Evolutionary conservation across 495 filamentous ascomycete genomes (phyloP), one percentile per base, ranked within the genome.

Genomic region (Astrothelium macrocarpum): DNA sequence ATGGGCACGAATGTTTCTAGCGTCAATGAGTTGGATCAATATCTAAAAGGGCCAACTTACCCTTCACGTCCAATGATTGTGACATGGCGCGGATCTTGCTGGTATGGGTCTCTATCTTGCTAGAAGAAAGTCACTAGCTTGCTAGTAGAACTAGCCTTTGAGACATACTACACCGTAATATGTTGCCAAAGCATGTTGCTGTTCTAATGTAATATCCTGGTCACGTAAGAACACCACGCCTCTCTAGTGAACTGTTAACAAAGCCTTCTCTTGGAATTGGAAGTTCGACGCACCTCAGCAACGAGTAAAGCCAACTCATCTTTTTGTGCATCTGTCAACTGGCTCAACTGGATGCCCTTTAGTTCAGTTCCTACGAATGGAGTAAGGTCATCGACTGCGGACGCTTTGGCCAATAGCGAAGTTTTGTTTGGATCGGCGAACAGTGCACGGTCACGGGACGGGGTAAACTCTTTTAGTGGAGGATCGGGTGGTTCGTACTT

Each of bases 221-320:
- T 76, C 73, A 28, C 76, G 66, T 66, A 80, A 78, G 25, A 80
- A 77, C 16, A 80, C 68, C 16, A 78, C 74, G 9, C 74, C 74
- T 23, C 78, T 23, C 60, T 62, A 39, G 9, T 36, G 39, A 39
- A 23, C 9, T 23, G 59, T 39, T 60, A 60, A n/a, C 59, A 36
- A 60, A 36, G 25, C 25, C n/a, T 28, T 5, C 29, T 20, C 49
- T 5, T 7, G 31, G 3, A 12, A 36, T 34, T 12, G 69, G 61
- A 20, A 14, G 26, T 56, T 56, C 25, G 0, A 36, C 34, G 26
- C 59, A 65, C 59, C 62, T 78, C 71, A 5, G 77, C 77, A n/a
- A 78, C 75, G 25, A 80, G 67, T 4, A 78, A 66, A 12, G 77
- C 77, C 11, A 80, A 65, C 32, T 80, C 77, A 61, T 80, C 74